Evolutionary conservation across 306 rosid genomes (phyloP).

Genomic region (Vachellia collinsii): DNA sequence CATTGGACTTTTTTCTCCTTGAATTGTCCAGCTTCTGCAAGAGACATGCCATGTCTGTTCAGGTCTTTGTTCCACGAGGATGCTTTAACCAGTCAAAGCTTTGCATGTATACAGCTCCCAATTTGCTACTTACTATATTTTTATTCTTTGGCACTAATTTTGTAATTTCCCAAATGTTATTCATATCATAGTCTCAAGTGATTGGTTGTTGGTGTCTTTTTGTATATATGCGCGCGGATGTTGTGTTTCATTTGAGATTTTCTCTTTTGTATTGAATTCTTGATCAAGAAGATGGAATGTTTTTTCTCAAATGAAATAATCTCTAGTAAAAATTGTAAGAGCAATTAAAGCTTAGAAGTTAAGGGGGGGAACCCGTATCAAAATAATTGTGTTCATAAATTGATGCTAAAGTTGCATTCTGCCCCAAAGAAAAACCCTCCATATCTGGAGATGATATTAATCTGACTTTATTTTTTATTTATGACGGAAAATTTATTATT

Average conservation of each 20-base stretch:
- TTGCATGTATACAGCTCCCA: constrained; percentile 12
- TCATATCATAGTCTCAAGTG: constrained; percentile 20
- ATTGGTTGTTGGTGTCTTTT: constrained; percentile 16
- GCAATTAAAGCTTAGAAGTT: no score
- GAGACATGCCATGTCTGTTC: constrained; percentile 1
- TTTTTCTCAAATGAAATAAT: not conserved
- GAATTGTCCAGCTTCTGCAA: constrained; percentile 30
- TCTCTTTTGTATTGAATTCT: constrained; percentile 22
- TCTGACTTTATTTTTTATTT: not conserved
- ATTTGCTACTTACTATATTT: constrained; percentile 27
- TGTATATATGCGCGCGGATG: constrained; percentile 31
- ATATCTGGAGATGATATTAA: not conserved
- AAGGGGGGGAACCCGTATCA: no score
- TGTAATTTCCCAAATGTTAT: constrained; percentile 32
- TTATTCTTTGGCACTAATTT: constrained; percentile 41
- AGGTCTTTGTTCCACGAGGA: constrained; percentile 19
- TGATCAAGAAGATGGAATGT: not conserved
- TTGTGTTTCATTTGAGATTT: not conserved
- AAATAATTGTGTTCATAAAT: not conserved
- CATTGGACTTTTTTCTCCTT: not conserved
- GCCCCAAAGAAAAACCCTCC: not conserved
- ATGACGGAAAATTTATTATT: not conserved
- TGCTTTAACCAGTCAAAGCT: constrained; percentile 36
- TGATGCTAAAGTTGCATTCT: not conserved
- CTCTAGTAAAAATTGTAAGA: not conserved